Evolutionary conservation across 2,329 filamentous ascomycete species (phyloP), one percentile per base, ranked within the genome.

Genomic region (Diaporthe nobilis): DNA sequence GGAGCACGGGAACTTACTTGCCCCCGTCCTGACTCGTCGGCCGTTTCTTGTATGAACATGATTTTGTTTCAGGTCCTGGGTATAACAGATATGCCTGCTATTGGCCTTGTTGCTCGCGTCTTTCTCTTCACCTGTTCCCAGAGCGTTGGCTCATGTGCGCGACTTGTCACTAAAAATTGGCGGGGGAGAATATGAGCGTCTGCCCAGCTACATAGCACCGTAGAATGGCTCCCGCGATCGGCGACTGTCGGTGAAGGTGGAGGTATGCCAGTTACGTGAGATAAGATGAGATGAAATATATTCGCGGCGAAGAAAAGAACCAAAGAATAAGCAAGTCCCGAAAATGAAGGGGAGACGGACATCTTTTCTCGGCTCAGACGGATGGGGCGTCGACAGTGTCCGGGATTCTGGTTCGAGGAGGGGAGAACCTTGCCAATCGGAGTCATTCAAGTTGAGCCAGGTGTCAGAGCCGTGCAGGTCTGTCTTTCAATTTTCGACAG

Each of bases 21-120:
- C 10, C 31, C 10, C 42, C 17, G 17, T 8, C 63, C 44, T 68
- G 63, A 68, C 63, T 68, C 63, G 63, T 53, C 31, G 20, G 63
- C 7, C 13, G 63, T 47, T 47, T 65, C 37, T 51, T 22, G 42
- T 47, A 28, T 68, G 44, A 25, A 39, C 13, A 25, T 31, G 63
- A 25, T 51, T n/a, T 22, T 37, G 47, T 68, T 68, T 68, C 63
- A 68, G 63, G 28, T 20, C 12, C 22, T 39, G 31, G 22, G 44
- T 22, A 39, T 25, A 17, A 22, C 4, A 28, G 6, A 20, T 28
- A 28, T 28, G 60, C 15, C 60, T 13, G 28, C 15, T 22, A 25
- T 37, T 37, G 17, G 44, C 20, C 44, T 37, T 28, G 25, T 28
- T 17, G 10, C 1, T 61, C 1, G 6, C 34, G 20, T 12, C 37